A percentile compares a stretch with the other conserved stretches of the same genome.
Conservation (phyloP, 805 yeast genomes). For the Candida alai region DNA sequence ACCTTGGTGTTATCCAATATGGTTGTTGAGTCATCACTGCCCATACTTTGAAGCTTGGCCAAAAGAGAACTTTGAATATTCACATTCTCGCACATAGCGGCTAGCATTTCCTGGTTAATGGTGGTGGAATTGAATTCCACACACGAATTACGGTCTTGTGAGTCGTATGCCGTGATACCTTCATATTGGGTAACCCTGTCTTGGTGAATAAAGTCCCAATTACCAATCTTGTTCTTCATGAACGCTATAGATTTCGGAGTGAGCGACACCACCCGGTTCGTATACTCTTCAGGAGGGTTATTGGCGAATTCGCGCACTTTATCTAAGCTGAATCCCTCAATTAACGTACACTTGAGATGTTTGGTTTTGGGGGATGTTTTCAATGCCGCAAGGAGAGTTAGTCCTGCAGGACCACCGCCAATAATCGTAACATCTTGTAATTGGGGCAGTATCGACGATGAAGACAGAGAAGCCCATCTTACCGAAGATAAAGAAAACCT, state of each 20-base stretch:
- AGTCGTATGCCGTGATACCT: constrained; percentile 82
- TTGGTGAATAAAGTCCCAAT: constrained; percentile 63
- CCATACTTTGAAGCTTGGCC: constrained; percentile 37
- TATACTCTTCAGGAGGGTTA: constrained; percentile 47
- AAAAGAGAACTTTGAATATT: constrained; percentile 78
- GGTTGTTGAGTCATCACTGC: constrained; percentile 22
- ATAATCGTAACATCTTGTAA: constrained; percentile 75
- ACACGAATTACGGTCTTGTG: constrained; percentile 53
- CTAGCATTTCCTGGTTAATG: constrained; percentile 41
- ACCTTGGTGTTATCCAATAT: constrained; percentile 69
- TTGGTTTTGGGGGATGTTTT: constrained; percentile 62
- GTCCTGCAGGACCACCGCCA: constrained; percentile 98
- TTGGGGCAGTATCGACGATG: not conserved
- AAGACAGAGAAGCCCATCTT: too few species aligned
- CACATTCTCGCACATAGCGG: constrained; percentile 84
- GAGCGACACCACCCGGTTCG: constrained; percentile 80
- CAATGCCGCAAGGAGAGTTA: constrained; percentile 78
- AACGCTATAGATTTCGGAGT: constrained; percentile 77
- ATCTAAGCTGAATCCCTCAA: constrained; percentile 68
- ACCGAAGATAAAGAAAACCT: not conserved
- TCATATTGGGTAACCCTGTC: constrained; percentile 81
- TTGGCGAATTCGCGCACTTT: constrained; percentile 45
- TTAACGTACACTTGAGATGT: constrained; percentile 57
- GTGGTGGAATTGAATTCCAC: constrained; percentile 66
- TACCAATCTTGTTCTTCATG: constrained; percentile 61